Conservation (phyloP, 2,329 filamentous ascomycete genomes). For the Pseudogymnoascus destructans region DNA sequence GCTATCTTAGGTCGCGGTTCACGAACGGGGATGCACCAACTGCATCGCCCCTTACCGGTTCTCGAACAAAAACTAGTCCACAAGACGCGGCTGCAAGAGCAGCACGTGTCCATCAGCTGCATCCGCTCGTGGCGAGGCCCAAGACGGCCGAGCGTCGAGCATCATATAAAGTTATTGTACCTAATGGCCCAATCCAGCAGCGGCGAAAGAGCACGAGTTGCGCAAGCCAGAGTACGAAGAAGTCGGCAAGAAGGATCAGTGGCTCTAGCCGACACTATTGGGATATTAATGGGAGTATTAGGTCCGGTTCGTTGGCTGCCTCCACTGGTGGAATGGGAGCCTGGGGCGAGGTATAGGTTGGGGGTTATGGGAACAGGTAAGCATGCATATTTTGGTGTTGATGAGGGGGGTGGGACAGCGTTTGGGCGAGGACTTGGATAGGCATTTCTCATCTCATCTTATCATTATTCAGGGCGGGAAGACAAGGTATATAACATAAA, state of each 20-base stretch:
- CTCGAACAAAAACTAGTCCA: conserved; percentile 32
- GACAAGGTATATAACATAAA: not conserved
- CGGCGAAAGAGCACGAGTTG: conserved; percentile 49
- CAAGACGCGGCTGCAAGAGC: conserved; percentile 63
- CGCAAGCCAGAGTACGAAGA: conserved; percentile 75
- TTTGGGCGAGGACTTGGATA: not conserved
- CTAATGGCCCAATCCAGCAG: conserved; percentile 35
- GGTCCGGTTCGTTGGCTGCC: conserved; percentile 59
- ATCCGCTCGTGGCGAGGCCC: conserved; percentile 60
- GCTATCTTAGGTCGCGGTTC: conserved; percentile 69
- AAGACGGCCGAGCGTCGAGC: conserved; percentile 34
- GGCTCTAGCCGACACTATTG: conserved; percentile 76
- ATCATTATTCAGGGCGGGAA: not conserved
- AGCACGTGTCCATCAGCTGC: conserved; percentile 75
- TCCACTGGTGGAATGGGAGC: conserved; percentile 56
- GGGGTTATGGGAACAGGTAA: not conserved
- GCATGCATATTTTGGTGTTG: conserved; percentile 7
- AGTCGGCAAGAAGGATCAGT: conserved; percentile 53
- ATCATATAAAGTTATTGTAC: conserved; percentile 41
- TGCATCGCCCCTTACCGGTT: conserved; percentile 27
- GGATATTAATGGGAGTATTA: conserved; percentile 74
- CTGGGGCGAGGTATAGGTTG: conserved; percentile 58
- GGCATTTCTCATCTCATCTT: conserved; percentile 4
- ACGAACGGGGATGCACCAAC: conserved; percentile 34
- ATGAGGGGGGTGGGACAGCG: not conserved